These are phyloP conservation scores for Termitomyces sp. DNA, from an alignment of 768 basidiomycete genomes.

Conservation along the genomic window DNA sequence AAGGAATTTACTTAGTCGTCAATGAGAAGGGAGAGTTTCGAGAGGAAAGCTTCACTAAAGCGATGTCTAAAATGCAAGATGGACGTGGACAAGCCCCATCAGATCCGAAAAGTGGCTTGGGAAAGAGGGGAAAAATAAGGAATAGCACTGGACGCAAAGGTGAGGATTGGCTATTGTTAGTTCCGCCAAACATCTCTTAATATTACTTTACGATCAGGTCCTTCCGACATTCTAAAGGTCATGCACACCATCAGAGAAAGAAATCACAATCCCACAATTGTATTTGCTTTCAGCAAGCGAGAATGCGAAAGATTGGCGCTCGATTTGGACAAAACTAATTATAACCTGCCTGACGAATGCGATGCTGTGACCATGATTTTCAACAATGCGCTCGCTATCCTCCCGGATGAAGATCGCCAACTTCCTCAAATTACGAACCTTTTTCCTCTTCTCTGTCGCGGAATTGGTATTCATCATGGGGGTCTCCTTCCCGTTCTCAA, in stretches of 20 bases:
- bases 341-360: constrained; percentile 91
- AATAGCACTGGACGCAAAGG: too few relatives aligned
- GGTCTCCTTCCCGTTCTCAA: constrained; percentile 96
- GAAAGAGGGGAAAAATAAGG: constrained; percentile 90
- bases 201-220: too few relatives aligned
- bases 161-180: too few relatives aligned
- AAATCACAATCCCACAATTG: constrained; percentile 98
- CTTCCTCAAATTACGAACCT: constrained; percentile 93
- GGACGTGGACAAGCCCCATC: constrained; percentile 93
- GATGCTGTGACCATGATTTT: constrained; percentile 86
- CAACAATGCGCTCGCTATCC: constrained; percentile 89
- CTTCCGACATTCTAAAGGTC: too few relatives aligned
- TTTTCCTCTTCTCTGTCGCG: constrained; percentile 88
- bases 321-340: constrained; percentile 92
- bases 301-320: constrained; percentile 95
- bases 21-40: constrained; percentile 97
- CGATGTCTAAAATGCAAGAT: constrained; percentile 90
- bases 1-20: constrained; percentile 97
- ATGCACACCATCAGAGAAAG: constrained; percentile 73
- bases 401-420: constrained; percentile 82
- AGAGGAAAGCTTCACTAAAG: constrained; percentile 97
- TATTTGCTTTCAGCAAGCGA: constrained; percentile 97
- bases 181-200: too few relatives aligned
- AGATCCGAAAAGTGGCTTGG: constrained; percentile 79
- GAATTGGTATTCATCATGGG: constrained; percentile 98